A percentile compares a stretch with the other conserved stretches of the same genome.
Conservation (phyloP, 768 basidiomycete species). For the Tricholoma sp. region DNA sequence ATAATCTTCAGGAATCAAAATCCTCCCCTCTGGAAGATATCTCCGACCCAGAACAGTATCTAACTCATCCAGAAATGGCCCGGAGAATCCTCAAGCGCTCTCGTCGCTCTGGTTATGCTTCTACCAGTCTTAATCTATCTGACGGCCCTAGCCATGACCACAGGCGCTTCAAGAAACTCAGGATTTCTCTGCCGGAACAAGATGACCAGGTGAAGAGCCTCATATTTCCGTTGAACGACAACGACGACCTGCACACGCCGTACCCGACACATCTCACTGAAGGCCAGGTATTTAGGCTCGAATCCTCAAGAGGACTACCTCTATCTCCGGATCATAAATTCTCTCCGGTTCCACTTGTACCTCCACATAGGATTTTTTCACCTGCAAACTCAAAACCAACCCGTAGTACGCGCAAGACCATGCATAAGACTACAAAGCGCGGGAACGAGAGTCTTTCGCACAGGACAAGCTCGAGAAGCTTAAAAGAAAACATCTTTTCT, state of each 20-base stretch:
- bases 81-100: constrained; percentile 16
- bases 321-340: constrained; percentile 7
- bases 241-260: constrained; percentile 12
- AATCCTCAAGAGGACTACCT: constrained; percentile 9
- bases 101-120: constrained; percentile 7
- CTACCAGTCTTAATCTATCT: not conserved
- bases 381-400: not conserved
- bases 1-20: not conserved
- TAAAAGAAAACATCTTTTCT: constrained; percentile 17
- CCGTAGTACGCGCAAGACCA: not conserved
- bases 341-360: constrained; percentile 14
- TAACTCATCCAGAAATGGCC: constrained; percentile 13
- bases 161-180: constrained; percentile 10
- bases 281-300: constrained; percentile 12
- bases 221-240: not conserved
- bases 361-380: not conserved
- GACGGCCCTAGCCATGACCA: not conserved
- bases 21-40: constrained; percentile 11
- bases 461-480: constrained; percentile 16
- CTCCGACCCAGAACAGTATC: constrained; percentile 8
- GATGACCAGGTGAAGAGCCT: not conserved
- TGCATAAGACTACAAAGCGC: not conserved
- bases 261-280: constrained; percentile 12
- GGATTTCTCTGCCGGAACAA: not conserved
- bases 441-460: not conserved